These are phyloP conservation scores for Wickerhamiella sergipiensis DNA, from an alignment of 805 yeast genomes.

Conservation along the genomic window DNA sequence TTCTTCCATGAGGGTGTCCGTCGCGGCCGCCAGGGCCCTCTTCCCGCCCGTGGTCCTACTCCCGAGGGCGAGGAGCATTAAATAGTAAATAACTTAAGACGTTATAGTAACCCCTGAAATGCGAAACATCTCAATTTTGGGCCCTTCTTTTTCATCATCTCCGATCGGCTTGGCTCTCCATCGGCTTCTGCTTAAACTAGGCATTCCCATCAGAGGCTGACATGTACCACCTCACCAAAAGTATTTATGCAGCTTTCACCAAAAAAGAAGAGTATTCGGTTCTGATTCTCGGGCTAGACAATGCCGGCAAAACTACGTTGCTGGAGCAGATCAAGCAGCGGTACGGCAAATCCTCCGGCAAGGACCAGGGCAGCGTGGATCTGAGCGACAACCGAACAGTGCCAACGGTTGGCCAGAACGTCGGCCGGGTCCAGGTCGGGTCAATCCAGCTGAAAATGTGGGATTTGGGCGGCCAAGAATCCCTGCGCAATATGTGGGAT, in stretches of 20 bases:
- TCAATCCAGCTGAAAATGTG: slow-evolving; percentile 53
- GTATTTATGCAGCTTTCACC: slow-evolving; percentile 46
- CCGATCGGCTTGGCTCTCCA: no score
- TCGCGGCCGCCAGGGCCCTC: slow-evolving; percentile 14
- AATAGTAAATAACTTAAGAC: background rate
- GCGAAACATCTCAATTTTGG: no score
- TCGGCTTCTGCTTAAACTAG: no score
- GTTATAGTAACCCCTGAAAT: no score
- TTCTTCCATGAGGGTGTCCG: slow-evolving; percentile 16
- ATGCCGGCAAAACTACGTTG: slow-evolving; percentile 88
- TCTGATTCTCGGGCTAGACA: slow-evolving; percentile 78
- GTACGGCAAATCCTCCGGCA: slow-evolving; percentile 32
- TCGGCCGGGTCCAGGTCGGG: slow-evolving; percentile 30
- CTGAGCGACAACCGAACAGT: slow-evolving; percentile 36
- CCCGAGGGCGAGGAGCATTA: slow-evolving; percentile 8
- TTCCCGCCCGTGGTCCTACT: slow-evolving; percentile 13
- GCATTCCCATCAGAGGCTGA: no score
- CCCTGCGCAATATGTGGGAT: slow-evolving; percentile 76
- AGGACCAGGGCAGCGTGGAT: slow-evolving; percentile 9
- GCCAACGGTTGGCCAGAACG: slow-evolving; percentile 93
- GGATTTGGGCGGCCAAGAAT: slow-evolving; percentile 94
- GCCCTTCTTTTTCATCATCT: no score
- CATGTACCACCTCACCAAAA: slow-evolving; percentile 59
- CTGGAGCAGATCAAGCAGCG: slow-evolving; percentile 50
- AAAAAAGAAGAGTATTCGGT: slow-evolving; percentile 58